phyloP scores from a whole-genome alignment of 371 early-diverging fungal species.

The Umbelopsis sp. region DNA sequence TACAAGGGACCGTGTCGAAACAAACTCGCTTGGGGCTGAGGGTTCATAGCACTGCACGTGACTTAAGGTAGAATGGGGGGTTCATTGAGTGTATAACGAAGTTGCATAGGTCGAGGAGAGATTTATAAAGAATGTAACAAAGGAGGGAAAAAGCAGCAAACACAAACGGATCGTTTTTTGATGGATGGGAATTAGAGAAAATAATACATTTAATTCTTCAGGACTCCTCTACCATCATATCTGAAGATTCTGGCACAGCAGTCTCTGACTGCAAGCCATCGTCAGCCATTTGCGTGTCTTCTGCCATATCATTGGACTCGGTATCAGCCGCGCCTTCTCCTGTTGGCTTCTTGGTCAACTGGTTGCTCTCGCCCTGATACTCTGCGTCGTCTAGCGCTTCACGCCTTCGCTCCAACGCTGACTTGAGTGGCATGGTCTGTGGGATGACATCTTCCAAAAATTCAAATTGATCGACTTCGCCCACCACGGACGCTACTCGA shows the following conservation, averaged over 20 bases:
- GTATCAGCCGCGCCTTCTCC: background rate
- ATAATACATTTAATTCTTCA: background rate
- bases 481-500: constrained; percentile 41
- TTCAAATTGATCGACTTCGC: constrained; percentile 47
- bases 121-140: background rate
- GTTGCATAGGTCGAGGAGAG: background rate
- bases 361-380: constrained; percentile 18
- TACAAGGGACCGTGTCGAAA: too few species aligned
- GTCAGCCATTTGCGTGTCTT: background rate
- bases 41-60: too few species aligned
- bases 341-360: background rate
- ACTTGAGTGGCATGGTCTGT: constrained; percentile 56
- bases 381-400: constrained; percentile 45
- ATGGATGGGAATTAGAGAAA: background rate
- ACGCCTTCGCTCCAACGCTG: constrained; percentile 59
- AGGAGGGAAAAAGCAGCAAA: background rate
- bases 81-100: too few species aligned
- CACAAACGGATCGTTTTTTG: too few species aligned
- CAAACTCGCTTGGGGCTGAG: too few species aligned
- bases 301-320: background rate
- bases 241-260: background rate
- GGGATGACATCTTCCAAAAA: constrained; percentile 61
- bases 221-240: constrained; percentile 16
- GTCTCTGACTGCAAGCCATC: constrained; percentile 1
- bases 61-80: background rate